Percentiles rank a stretch among this genome's conserved stretches.
Evolutionary conservation across 306 rosid genomes (phyloP).

Genomic region (Pterocarpus macrocarpus): DNA sequence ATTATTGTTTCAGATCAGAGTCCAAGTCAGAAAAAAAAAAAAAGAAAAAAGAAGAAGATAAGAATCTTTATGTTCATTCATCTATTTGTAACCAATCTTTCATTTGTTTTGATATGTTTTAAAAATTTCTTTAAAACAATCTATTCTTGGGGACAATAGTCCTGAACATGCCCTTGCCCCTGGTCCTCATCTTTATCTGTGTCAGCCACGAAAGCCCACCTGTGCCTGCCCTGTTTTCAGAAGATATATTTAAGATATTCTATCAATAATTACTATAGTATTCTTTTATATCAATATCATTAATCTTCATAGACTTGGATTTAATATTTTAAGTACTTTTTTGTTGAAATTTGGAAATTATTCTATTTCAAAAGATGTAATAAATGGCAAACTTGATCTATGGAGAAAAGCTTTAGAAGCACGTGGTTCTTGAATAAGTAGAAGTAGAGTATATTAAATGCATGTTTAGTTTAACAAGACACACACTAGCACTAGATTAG

Average conservation of each 20-base stretch:
- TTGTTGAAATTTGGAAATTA: not conserved
- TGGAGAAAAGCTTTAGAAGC: not conserved
- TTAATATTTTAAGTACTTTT: not conserved
- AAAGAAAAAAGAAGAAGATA: too few species aligned
- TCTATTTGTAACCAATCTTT: not conserved
- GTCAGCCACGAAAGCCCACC: not conserved
- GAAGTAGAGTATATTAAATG: not conserved
- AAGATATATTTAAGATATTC: not conserved
- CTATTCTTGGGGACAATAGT: not conserved
- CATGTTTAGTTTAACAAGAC: too few species aligned
- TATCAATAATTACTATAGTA: not conserved
- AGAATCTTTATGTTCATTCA: not conserved
- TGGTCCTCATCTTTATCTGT: not conserved
- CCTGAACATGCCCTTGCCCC: not conserved
- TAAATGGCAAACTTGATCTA: not conserved
- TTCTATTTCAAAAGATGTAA: not conserved
- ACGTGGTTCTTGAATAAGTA: not conserved
- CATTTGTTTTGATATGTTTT: not conserved
- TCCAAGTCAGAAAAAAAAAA: not conserved
- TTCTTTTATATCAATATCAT: not conserved
- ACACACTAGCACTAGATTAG: too few species aligned
- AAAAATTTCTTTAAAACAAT: not conserved
- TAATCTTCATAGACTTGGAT: not conserved
- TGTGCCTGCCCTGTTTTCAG: not conserved
- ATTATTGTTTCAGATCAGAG: conserved; percentile 32